Evolutionary conservation across 352 stramenopile genomes (phyloP), one percentile per base, ranked within the genome.

Genomic region (Phytophthora chlamydospora): DNA sequence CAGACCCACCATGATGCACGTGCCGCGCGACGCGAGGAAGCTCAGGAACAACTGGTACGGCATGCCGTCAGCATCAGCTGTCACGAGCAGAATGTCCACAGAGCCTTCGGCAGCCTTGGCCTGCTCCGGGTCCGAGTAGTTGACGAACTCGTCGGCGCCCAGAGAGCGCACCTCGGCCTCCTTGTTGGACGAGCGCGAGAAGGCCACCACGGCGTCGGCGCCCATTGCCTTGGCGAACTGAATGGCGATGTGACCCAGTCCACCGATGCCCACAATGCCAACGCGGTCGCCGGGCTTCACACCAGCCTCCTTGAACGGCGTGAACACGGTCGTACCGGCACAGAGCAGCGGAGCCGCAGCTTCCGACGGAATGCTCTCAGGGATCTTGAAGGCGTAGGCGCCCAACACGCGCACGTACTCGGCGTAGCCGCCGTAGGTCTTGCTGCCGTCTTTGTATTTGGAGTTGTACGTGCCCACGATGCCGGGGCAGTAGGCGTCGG

Each of bases 271-370:
- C 4, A 89, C 68, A 12, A 97, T 70, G 10, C 72, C 89, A 1
- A 97, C 72, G 9, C 72, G 80, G 45, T 83, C 60, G 14, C 76
- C 78, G 4, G 56, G 29, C 60, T 85, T 69, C 21, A 86, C 68
- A 43, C 73, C 73, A 7, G 48, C 75, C 40, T 80, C 62, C 61
- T 78, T 78, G 38, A 95, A 63, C 8, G 89, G 90, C 34, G 76
- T 87, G 71, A 79, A 97, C 29, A 80, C 83, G 0, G 89, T 97
- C 51, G 87, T 85, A 32, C 89, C 89, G n/a, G 87, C 89, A 66
- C 90, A 97, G 46, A 97, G 57, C 36, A 97, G 58, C 24, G 85
- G 79, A 2, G 81, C 86, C 1, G 79, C 82, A 14, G 53, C 71
- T 17, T 76, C 71, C 17, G 86, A 78, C 12, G 71, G 59, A 31